Percentiles rank a stretch among this genome's conserved stretches.
Conservation (phyloP, 208 protist species). For the Leishmania amazonensis region DNA sequence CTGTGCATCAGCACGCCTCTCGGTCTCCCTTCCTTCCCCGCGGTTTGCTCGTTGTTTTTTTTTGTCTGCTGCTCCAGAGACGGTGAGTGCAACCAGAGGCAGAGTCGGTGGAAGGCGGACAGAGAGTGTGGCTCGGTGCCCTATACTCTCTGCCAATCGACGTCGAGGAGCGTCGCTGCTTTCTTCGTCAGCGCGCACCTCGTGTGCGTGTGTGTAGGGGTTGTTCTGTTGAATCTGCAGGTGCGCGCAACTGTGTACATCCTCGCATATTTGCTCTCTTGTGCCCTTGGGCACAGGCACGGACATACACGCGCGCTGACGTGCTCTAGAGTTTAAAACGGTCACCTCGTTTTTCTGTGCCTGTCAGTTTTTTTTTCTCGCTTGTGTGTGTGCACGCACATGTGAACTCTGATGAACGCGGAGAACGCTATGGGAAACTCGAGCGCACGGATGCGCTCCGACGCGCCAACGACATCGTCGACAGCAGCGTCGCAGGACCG, state of each 20-base stretch:
- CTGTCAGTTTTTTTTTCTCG: no score
- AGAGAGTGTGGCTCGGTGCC: neutral
- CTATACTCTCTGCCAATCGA: neutral
- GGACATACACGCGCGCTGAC: neutral
- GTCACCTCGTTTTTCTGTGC: no score
- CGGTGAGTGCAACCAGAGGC: neutral
- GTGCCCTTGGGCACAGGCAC: neutral
- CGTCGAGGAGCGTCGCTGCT: neutral
- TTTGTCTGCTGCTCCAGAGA: neutral
- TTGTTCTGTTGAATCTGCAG: neutral
- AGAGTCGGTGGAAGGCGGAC: no score
- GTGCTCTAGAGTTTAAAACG: neutral
- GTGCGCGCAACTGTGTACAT: neutral
- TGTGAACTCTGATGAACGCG: neutral
- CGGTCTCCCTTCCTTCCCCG: neutral
- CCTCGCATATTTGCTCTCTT: neutral
- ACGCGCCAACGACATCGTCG: neutral
- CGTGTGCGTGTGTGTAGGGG: no score
- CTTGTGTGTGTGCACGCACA: neutral
- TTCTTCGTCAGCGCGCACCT: neutral
- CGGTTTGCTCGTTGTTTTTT: neutral
- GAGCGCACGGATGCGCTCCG: neutral
- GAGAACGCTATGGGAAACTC: neutral
- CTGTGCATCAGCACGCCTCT: neutral
- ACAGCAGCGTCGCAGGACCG: neutral